Conservation (phyloP, 176 grass and related monocot species). For the barley (Hordeum vulgare) region MorexV3_pseudomolecules_assembly NC_058522.1:65352257-65352756, state of each 20-base stretch:
- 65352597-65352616: slow-evolving; percentile 36
- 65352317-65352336: slow-evolving; percentile 74
- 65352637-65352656: background rate
- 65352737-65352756: background rate
- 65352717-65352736: background rate
- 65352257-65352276: slow-evolving; percentile 58
- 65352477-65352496: slow-evolving; percentile 65
- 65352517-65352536: slow-evolving; percentile 64
- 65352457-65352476: slow-evolving; percentile 73
- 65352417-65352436: slow-evolving; percentile 16
- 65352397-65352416: background rate
- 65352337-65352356: slow-evolving; percentile 84
- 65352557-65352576: slow-evolving; percentile 21
- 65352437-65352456: slow-evolving; percentile 60
- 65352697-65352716: background rate
- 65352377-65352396: background rate
- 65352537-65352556: slow-evolving; percentile 37
- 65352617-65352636: slow-evolving; percentile 10
- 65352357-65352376: slow-evolving; percentile 44
- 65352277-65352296: slow-evolving; percentile 92
- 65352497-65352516: slow-evolving; percentile 76
- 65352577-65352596: slow-evolving; percentile 33
- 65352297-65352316: slow-evolving; percentile 79
- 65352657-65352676: background rate
- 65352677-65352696: background rate